Evolutionary conservation across 1,139 yeast species (phyloP).

Genomic region (Nakaseomyces bracarensis): DNA sequence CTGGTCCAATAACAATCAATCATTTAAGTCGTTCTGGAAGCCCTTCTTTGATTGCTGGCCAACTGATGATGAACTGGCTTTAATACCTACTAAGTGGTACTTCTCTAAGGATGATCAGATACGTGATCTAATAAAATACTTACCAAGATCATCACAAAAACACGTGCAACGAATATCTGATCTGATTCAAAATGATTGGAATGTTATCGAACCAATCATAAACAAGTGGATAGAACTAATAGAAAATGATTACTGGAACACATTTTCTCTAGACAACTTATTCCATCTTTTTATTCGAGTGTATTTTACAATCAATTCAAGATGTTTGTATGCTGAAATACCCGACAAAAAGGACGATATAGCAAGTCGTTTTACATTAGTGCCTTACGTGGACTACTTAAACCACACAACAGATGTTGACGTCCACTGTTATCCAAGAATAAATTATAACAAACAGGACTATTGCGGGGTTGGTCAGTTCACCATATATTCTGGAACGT

Average conservation of each 20-base stretch:
- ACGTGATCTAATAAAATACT: slow-evolving; percentile 11
- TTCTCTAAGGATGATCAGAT: slow-evolving; percentile 9
- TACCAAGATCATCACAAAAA: slow-evolving; percentile 27
- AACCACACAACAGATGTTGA: slow-evolving; percentile 54
- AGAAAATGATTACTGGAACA: background rate
- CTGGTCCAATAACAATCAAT: slow-evolving; percentile 32
- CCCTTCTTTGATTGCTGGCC: slow-evolving; percentile 60
- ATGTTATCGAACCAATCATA: slow-evolving; percentile 15
- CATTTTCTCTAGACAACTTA: slow-evolving; percentile 19
- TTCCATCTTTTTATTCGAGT: slow-evolving; percentile 47
- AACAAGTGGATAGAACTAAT: slow-evolving; percentile 13
- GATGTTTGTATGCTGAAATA: slow-evolving; percentile 75
- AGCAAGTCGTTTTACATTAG: slow-evolving; percentile 72
- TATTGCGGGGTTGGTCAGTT: slow-evolving; percentile 21
- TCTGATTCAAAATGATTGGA: slow-evolving; percentile 24
- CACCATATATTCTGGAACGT: slow-evolving; percentile 20
- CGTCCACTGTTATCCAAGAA: slow-evolving; percentile 24
- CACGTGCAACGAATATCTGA: slow-evolving; percentile 18
- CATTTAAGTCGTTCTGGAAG: slow-evolving; percentile 46
- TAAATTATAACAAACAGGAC: slow-evolving; percentile 13
- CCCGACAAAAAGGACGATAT: slow-evolving; percentile 40
- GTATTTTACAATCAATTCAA: slow-evolving; percentile 84
- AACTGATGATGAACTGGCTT: slow-evolving; percentile 37
- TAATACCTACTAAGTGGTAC: slow-evolving; percentile 48
- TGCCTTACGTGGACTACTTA: slow-evolving; percentile 82